These are phyloP conservation scores for Botryotinia calthae DNA, from an alignment of 2,329 filamentous ascomycete genomes.

Conservation along the genomic window DNA sequence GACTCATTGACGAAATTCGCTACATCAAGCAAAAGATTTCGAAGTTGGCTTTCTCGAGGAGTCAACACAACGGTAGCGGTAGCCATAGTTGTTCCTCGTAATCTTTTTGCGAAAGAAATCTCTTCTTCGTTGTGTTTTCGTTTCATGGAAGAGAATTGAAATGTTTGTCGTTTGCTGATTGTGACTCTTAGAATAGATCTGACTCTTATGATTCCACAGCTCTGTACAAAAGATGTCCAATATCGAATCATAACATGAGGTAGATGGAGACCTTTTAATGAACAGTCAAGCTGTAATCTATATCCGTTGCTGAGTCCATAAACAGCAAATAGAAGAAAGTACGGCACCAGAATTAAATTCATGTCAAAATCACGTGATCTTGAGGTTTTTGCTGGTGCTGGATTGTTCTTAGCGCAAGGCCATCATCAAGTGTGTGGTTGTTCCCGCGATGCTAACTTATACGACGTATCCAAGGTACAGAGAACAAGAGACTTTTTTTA, in stretches of 20 bases:
- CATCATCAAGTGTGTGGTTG: background rate
- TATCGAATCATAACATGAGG: slow-evolving; percentile 5
- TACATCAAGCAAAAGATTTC: slow-evolving; percentile 78
- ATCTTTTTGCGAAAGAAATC: slow-evolving; percentile 24
- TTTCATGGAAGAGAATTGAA: slow-evolving; percentile 33
- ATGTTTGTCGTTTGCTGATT: slow-evolving; percentile 20
- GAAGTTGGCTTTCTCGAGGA: slow-evolving; percentile 67
- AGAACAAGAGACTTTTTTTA: background rate
- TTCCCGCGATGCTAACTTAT: slow-evolving; percentile 1
- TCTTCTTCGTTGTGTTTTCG: slow-evolving; percentile 38
- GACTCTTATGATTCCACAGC: slow-evolving; percentile 7
- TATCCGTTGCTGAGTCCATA: background rate
- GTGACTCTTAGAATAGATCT: slow-evolving; percentile 24
- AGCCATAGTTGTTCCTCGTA: slow-evolving; percentile 27
- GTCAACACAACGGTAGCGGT: slow-evolving; percentile 55
- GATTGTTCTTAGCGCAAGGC: slow-evolving; percentile 20
- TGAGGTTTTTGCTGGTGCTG: background rate
- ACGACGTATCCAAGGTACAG: background rate
- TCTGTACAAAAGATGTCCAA: background rate
- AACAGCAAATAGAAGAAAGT: no score
- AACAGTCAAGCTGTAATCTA: background rate
- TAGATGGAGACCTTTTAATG: background rate
- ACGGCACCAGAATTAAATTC: background rate
- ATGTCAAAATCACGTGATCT: background rate
- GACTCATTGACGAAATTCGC: slow-evolving; percentile 62